Conservation (phyloP, 2,329 filamentous ascomycete species). For the Colletotrichum plurivorum region DNA sequence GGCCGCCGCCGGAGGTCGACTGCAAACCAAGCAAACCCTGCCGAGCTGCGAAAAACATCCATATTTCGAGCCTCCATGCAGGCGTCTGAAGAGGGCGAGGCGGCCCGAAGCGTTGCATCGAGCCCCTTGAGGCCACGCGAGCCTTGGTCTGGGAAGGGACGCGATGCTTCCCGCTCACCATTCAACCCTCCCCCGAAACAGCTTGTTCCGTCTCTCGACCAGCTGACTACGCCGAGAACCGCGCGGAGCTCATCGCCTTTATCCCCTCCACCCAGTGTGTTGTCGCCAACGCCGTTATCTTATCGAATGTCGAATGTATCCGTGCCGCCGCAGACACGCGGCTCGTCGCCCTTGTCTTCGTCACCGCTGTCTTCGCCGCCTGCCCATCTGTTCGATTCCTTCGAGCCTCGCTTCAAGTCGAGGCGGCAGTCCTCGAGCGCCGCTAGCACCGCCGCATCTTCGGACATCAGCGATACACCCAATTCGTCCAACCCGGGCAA, state of each 20-base stretch:
- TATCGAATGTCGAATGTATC: slow-evolving; percentile 1
- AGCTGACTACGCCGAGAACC: slow-evolving; percentile 14
- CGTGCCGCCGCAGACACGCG: slow-evolving; percentile 39
- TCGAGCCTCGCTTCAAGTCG: slow-evolving; percentile 51
- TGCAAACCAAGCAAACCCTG: slow-evolving; percentile 25
- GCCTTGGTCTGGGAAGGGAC: neutral
- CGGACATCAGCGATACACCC: slow-evolving; percentile 61
- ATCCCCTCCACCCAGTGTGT: slow-evolving; percentile 50
- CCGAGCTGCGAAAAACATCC: slow-evolving; percentile 29
- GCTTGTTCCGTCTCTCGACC: neutral
- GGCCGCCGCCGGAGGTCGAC: slow-evolving; percentile 15
- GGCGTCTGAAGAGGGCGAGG: neutral
- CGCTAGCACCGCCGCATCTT: slow-evolving; percentile 57
- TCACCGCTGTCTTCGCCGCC: slow-evolving; percentile 68
- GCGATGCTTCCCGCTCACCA: neutral
- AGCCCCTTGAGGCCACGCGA: neutral
- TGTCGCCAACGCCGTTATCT: slow-evolving; percentile 16
- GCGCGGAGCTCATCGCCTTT: slow-evolving; percentile 51
- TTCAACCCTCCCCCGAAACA: neutral
- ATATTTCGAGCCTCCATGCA: slow-evolving; percentile 13
- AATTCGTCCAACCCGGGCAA: slow-evolving; percentile 54
- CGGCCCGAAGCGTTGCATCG: neutral
- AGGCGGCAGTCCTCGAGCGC: slow-evolving; percentile 51
- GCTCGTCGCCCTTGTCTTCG: slow-evolving; percentile 68
- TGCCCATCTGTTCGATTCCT: slow-evolving; percentile 66